Evolutionary conservation across 495 filamentous ascomycete species (phyloP), one percentile per base, ranked within the genome.

Genomic region (Aspergillus wentii): DNA sequence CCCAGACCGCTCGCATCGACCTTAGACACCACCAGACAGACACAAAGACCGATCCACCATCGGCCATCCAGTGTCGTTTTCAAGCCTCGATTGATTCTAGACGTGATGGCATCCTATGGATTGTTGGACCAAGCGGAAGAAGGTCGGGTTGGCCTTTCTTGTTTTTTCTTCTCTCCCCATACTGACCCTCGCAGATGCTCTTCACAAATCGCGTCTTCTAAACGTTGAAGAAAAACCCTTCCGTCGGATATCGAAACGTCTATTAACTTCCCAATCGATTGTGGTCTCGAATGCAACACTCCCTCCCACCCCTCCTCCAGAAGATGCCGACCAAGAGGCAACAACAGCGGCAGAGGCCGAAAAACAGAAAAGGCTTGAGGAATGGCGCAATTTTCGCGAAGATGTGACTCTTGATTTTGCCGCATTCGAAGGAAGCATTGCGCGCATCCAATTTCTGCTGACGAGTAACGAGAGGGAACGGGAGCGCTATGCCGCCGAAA

Each of bases 161-260:
- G 16, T 33, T 25, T 34, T 26, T 16, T 20, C 46, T 30, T 17
- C 30, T 17, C 39, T 47, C 40, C 35, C 25, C 34, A 40, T 28
- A 35, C 47, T 60, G 44, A 48, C 42, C 27, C 34, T 26, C 38
- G 22, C 50, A 80, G 89, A 94, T 60, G 78, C 86, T 29, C 81
- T 96, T 18, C 90, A 96, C 72, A 94, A 90, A 56, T 74, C 78
- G 23, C 92, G 92, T 17, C 86, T 95, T 16, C 76, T 97, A 22
- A 82, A 81, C 48, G 84, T 96, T 47, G 92, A 98, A 72, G 85
- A 94, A 54, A 88, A 88, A 35, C 88, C 88, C 3, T 96, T 91
- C 76, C 85, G 86, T 59, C 86, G 91, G 33, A 78, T 98, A 35
- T 82, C 84, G 8, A 88, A 88, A 64, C 81, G 86, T 28, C 76